phyloP scores from a whole-genome alignment of 306 rosid genomes.

The Cicer yamashitae region DNA sequence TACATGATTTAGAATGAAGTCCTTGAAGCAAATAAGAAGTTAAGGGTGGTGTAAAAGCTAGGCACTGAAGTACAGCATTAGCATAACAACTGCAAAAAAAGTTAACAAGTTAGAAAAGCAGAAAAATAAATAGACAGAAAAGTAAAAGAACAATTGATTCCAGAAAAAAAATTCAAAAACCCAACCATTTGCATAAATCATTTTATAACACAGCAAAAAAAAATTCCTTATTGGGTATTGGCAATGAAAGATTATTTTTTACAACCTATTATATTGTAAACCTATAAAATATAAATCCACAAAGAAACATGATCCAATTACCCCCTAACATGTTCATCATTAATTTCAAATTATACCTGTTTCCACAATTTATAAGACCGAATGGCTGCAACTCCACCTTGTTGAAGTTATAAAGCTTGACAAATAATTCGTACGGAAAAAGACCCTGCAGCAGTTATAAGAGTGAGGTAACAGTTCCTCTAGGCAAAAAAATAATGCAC shows the following conservation, averaged over 20 bases:
- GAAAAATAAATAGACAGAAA: slow-evolving; percentile 11
- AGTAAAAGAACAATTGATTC: slow-evolving; percentile 20
- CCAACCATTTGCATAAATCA: slow-evolving; percentile 13
- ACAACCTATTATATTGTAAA: slow-evolving; percentile 15
- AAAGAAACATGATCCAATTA: slow-evolving; percentile 21
- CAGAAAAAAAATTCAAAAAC: slow-evolving; percentile 2
- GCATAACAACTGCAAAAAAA: slow-evolving; percentile 85
- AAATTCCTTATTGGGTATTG: slow-evolving; percentile 19
- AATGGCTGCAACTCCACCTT: slow-evolving; percentile 74
- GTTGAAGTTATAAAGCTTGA: slow-evolving; percentile 81
- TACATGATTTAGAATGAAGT: slow-evolving; percentile 85
- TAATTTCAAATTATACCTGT: slow-evolving; percentile 66
- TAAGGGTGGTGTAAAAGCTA: slow-evolving; percentile 91
- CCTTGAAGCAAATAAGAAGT: slow-evolving; percentile 92
- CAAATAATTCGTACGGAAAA: slow-evolving; percentile 77
- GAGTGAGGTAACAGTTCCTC: slow-evolving; percentile 28
- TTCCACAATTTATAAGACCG: slow-evolving; percentile 90
- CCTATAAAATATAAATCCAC: slow-evolving; percentile 30
- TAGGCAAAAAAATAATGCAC: background rate
- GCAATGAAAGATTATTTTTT: slow-evolving; percentile 16
- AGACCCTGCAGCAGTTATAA: slow-evolving; percentile 62
- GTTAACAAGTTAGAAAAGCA: background rate
- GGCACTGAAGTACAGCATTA: slow-evolving; percentile 93
- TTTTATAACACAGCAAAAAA: slow-evolving; percentile 7
- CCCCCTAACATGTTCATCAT: background rate